phyloP scores from a whole-genome alignment of 2,329 filamentous ascomycete genomes.

The Cercospora beticola region DNA sequence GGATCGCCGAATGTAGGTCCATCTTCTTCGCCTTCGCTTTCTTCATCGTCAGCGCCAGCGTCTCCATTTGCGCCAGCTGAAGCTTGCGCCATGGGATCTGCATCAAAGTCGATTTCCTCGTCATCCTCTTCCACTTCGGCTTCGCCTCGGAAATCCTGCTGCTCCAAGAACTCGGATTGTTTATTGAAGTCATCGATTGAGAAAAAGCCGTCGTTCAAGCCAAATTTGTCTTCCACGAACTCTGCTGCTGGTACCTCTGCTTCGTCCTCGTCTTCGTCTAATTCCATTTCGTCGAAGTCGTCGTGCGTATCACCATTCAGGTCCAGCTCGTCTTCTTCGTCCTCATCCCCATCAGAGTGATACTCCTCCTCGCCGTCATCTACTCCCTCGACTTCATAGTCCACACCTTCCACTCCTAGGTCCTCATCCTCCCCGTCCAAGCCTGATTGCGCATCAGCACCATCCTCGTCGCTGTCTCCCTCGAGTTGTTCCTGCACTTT shows the following conservation, averaged over 20 bases:
- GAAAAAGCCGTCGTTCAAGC: constrained; percentile 96
- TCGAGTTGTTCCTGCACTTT: constrained; percentile 27
- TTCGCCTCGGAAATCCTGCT: constrained; percentile 76
- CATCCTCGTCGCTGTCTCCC: constrained; percentile 7
- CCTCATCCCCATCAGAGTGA: constrained; percentile 35
- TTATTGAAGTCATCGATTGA: constrained; percentile 97
- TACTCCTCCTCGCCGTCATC: constrained; percentile 41
- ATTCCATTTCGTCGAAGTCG: constrained; percentile 34
- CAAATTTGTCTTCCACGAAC: constrained; percentile 71
- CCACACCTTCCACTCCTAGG: constrained; percentile 38
- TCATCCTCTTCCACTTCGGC: constrained; percentile 74
- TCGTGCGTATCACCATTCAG: constrained; percentile 30
- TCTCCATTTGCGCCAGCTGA: constrained; percentile 35
- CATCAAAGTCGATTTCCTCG: constrained; percentile 85
- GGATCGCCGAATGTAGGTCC: constrained; percentile 83
- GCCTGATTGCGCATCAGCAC: constrained; percentile 35
- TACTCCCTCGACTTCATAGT: constrained; percentile 37
- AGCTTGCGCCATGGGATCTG: constrained; percentile 62
- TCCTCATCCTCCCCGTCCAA: constrained; percentile 33
- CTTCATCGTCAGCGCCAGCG: constrained; percentile 46
- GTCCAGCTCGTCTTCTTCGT: constrained; percentile 45
- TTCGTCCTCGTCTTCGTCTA: constrained; percentile 44
- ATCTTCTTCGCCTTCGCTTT: constrained; percentile 65
- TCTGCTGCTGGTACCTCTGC: constrained; percentile 53
- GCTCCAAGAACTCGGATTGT: constrained; percentile 84